Evolutionary conservation across 1,284 basidiomycete species (phyloP).

Genomic region (Thecaphora thlaspeos): DNA sequence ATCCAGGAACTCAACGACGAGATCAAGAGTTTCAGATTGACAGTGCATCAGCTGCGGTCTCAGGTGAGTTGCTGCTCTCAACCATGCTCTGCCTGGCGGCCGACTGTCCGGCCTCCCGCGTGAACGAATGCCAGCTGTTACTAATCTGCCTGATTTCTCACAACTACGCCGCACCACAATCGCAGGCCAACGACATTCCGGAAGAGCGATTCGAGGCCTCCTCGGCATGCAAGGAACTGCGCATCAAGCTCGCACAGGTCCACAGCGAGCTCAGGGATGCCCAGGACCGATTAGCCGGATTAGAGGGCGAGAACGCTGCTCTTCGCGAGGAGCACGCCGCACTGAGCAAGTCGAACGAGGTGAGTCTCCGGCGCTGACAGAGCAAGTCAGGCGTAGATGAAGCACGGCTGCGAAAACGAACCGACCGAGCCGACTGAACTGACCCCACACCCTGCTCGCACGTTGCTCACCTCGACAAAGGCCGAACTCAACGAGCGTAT

Average conservation of each 20-base stretch:
- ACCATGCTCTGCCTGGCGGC: too few species aligned
- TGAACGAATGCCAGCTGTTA: too few species aligned
- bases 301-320: constrained; percentile 40
- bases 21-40: constrained; percentile 17
- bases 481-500: constrained; percentile 51
- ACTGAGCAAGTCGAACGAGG: constrained; percentile 13
- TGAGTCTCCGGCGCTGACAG: constrained; percentile 1
- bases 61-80: too few species aligned
- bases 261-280: constrained; percentile 15
- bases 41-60: constrained; percentile 16
- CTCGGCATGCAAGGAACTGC: constrained; percentile 22
- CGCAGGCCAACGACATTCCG: constrained; percentile 9
- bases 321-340: constrained; percentile 45
- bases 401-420: too few species aligned
- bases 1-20: constrained; percentile 35
- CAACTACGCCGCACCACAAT: too few species aligned
- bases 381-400: too few species aligned
- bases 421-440: too few species aligned
- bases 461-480: constrained; percentile 24
- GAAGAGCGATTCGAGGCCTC: constrained; percentile 24
- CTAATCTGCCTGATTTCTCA: too few species aligned
- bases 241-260: constrained; percentile 10
- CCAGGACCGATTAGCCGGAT: constrained; percentile 12
- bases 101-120: too few species aligned
- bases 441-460: background rate